Evolutionary conservation across 148 eudicot species (phyloP).

Genomic region (Selenicereus undatus): DNA sequence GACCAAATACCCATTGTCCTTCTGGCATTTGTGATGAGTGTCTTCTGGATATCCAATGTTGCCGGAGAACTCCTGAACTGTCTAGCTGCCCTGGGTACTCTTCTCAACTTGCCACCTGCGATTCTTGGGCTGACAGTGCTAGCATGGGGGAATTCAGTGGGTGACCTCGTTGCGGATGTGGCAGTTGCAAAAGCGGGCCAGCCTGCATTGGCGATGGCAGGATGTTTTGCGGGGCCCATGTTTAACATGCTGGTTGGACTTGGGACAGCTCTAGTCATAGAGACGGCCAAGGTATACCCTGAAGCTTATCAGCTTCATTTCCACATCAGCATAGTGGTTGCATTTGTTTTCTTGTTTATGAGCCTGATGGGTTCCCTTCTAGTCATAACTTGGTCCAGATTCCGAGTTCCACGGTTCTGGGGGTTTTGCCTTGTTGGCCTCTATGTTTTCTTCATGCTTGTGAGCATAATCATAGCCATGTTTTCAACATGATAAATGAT

Average conservation of each 20-base stretch:
- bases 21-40: conserved; percentile 81
- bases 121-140: conserved; percentile 87
- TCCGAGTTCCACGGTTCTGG: conserved; percentile 92
- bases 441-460: conserved; percentile 53
- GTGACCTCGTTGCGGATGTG: conserved; percentile 97
- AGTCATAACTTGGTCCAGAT: conserved; percentile 76
- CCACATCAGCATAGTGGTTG: conserved; percentile 77
- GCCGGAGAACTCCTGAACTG: conserved; percentile 90
- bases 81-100: conserved; percentile 68
- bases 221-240: conserved; percentile 98
- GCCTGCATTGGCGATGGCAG: conserved; percentile 98
- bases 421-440: conserved; percentile 94
- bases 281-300: conserved; percentile 69
- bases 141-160: conserved; percentile 96
- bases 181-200: conserved; percentile 96
- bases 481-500: conserved; percentile 37
- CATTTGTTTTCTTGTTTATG: conserved; percentile 80
- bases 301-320: conserved; percentile 74
- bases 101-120: conserved; percentile 66
- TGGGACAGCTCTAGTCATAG: conserved; percentile 76
- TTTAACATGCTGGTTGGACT: conserved; percentile 95
- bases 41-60: conserved; percentile 88
- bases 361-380: conserved; percentile 94
- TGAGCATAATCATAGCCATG: conserved; percentile 66
- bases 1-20: conserved; percentile 59